These are phyloP conservation scores for Paecilomyces sp. DNA, from an alignment of 2,329 filamentous ascomycete genomes.

Conservation along the genomic window DNA sequence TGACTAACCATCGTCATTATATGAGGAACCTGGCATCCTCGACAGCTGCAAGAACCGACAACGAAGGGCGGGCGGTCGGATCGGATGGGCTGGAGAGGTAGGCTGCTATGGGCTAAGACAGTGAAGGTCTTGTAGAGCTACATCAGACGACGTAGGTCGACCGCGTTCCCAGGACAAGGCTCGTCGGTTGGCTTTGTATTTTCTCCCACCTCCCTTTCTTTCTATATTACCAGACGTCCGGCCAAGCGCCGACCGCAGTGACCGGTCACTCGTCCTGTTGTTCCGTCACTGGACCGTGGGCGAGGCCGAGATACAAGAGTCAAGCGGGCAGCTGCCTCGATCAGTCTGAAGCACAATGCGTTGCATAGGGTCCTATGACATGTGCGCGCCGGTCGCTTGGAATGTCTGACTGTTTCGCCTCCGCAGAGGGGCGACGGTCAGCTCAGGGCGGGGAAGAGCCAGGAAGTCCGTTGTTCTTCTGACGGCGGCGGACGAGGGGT, in stretches of 20 bases:
- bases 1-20: slow-evolving; percentile 33
- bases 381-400: neutral
- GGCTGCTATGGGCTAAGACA: slow-evolving; percentile 8
- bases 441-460: neutral
- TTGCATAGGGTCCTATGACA: slow-evolving; percentile 6
- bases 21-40: slow-evolving; percentile 26
- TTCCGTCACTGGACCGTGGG: slow-evolving; percentile 21
- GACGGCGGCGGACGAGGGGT: neutral
- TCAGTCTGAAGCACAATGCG: slow-evolving; percentile 25
- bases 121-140: slow-evolving; percentile 5
- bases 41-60: slow-evolving; percentile 2
- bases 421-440: neutral
- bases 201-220: neutral
- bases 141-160: neutral
- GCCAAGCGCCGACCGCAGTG: neutral
- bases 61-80: slow-evolving; percentile 3
- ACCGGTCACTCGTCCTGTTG: neutral
- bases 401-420: slow-evolving; percentile 2
- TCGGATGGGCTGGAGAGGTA: slow-evolving; percentile 15
- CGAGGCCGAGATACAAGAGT: slow-evolving; percentile 4
- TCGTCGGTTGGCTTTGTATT: neutral
- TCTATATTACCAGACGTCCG: neutral
- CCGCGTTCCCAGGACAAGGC: slow-evolving; percentile 7
- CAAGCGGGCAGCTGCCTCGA: slow-evolving; percentile 26
- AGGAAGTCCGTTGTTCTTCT: neutral